phyloP scores from a whole-genome alignment of 345 rosid species.

The Clarkia xantiana region DNA sequence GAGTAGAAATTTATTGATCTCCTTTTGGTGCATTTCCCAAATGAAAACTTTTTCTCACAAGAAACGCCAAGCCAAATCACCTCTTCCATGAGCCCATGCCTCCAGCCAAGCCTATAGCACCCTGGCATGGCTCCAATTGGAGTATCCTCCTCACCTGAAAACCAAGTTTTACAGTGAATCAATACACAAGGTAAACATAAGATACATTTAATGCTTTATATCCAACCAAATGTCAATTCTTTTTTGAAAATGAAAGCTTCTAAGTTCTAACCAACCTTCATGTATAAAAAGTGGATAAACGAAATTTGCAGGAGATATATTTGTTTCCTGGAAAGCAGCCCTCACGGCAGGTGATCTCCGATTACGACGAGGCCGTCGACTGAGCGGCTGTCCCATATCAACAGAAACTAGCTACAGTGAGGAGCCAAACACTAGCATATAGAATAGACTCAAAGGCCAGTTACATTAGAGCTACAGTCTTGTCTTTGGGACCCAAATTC shows the following conservation, averaged over 20 bases:
- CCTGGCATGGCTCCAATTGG: slow-evolving; percentile 99
- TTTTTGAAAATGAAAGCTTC: background rate
- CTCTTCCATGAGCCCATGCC: slow-evolving; percentile 84
- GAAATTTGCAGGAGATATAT: slow-evolving; percentile 68
- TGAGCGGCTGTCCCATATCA: slow-evolving; percentile 38
- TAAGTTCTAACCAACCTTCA: slow-evolving; percentile 47
- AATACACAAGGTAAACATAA: slow-evolving; percentile 1
- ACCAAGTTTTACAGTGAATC: too few relatives aligned
- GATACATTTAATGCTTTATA: background rate
- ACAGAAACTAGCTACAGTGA: background rate
- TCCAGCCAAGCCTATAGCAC: slow-evolving; percentile 96
- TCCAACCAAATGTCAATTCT: slow-evolving; percentile 3
- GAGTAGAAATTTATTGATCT: too few relatives aligned
- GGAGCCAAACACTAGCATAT: background rate
- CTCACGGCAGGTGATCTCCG: slow-evolving; percentile 51
- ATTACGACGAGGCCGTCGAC: slow-evolving; percentile 75
- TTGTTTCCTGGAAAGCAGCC: slow-evolving; percentile 80
- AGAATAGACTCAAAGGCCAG: too few relatives aligned
- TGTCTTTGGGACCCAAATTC: too few relatives aligned
- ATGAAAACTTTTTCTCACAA: background rate
- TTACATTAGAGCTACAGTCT: too few relatives aligned
- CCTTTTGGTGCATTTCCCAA: background rate
- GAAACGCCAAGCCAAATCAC: slow-evolving; percentile 17
- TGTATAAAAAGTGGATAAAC: slow-evolving; percentile 90
- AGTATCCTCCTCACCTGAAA: slow-evolving; percentile 78